Percentiles rank a stretch among this genome's conserved stretches.
These are phyloP conservation scores for Xylaria polymorpha DNA, from an alignment of 2,329 filamentous ascomycete genomes.

Conservation along the genomic window DNA sequence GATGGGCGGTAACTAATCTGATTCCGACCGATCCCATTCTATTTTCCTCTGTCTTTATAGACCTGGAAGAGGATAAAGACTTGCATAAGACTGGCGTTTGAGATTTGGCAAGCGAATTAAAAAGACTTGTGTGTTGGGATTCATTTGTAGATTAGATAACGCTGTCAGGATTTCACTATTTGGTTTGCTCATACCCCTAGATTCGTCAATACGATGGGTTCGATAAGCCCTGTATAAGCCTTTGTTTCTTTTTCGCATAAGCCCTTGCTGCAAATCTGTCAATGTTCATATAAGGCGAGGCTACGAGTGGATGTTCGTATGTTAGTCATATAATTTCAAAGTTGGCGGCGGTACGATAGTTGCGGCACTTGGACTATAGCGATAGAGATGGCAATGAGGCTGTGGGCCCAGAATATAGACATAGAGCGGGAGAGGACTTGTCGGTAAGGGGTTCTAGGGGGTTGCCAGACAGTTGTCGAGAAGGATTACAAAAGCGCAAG, in stretches of 20 bases:
- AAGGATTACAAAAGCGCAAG: too few species aligned
- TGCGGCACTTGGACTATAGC: too few species aligned
- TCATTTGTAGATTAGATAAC: constrained; percentile 38
- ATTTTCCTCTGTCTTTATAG: constrained; percentile 41
- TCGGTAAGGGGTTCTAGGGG: too few species aligned
- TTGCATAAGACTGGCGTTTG: constrained; percentile 49
- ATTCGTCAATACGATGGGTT: constrained; percentile 34
- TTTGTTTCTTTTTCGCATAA: constrained; percentile 15
- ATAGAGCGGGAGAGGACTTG: too few species aligned
- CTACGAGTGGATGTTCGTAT: too few species aligned
- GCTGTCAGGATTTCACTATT: constrained; percentile 35
- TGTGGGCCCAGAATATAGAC: too few species aligned
- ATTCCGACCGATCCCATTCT: constrained; percentile 13
- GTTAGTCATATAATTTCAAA: too few species aligned
- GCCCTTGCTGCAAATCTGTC: constrained; percentile 7
- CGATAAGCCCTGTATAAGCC: constrained; percentile 21
- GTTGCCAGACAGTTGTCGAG: too few species aligned
- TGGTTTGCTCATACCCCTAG: constrained; percentile 39
- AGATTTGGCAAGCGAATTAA: constrained; percentile 42
- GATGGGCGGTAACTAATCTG: constrained; percentile 55
- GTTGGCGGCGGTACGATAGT: too few species aligned
- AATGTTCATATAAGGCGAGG: background rate
- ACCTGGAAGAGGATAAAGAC: constrained; percentile 38
- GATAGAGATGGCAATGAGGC: too few species aligned
- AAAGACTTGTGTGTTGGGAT: constrained; percentile 40